Evolutionary conservation across 225 moss, liverwort and hornwort species (phyloP), one percentile per base, ranked within the genome.

Genomic region (Marchantia paleacea): DNA sequence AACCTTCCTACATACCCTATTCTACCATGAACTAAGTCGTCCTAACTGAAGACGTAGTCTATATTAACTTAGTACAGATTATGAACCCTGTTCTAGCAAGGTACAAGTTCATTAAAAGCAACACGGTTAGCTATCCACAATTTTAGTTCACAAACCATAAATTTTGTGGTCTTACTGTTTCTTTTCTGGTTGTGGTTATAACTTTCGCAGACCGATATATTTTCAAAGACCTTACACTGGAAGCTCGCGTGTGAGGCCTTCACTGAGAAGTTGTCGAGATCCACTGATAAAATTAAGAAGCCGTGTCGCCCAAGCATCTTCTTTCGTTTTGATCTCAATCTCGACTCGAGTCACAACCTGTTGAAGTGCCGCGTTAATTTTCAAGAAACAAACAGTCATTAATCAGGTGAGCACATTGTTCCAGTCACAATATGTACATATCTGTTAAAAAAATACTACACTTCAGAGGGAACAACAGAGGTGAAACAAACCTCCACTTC

Each of bases 171-270:
- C 39, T 39, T 39, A 39, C 39, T 39, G 39, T 39, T 39, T 39
- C 39, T 39, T 39, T 39, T 39, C 39, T 39, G 39, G 39, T 39
- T 39, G 39, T 39, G 39, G 39, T 39, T 39, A 39, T 39, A 39
- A 39, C 39, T 39, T 39, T 39, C 39, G 39, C 39, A 39, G 39
- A 39, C 39, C 39, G 39, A 39, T 39, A 39, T 39, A 39, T 39
- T 39, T 39, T 39, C 39, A 39, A 39, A 39, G 39, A 39, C 39
- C 93, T 89, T 91, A 93, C 95, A 97, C 97, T 77, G 97, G 95
- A 80, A 97, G 85, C 83, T 97, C 97, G 81, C 97, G 87, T 70
- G 97, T 97, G 83, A 97, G 89, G 82, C 94, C 92, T 86, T 95
- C 97, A 65, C 80, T 82, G 53, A 83, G 81, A 80, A 95, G 87